Conservation (phyloP, 73 alveolate genomes). For the Symbiodinium pilosum region DNA sequence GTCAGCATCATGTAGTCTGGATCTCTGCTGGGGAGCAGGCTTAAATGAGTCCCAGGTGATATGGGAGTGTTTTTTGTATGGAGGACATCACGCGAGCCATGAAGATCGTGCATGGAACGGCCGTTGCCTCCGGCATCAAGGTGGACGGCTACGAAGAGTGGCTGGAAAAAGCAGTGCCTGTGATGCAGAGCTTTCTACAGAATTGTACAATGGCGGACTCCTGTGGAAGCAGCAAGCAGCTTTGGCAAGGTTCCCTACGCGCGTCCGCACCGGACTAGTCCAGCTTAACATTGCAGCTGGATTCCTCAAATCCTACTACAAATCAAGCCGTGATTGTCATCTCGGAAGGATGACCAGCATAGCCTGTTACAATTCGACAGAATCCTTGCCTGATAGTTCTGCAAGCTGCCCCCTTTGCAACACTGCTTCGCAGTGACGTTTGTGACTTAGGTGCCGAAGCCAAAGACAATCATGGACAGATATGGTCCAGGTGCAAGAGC, state of each 20-base stretch:
- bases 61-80: too few species aligned
- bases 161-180: conserved; percentile 36
- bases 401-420: too few species aligned
- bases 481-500: conserved; percentile 43
- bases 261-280: too few species aligned
- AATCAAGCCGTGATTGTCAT: too few species aligned
- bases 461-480: conserved; percentile 91
- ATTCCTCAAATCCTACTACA: too few species aligned
- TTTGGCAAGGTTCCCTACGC: too few species aligned
- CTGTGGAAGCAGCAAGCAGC: background rate
- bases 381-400: too few species aligned
- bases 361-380: too few species aligned
- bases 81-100: conserved; percentile 83
- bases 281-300: too few species aligned
- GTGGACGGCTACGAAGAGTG: conserved; percentile 90
- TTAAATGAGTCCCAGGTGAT: too few species aligned
- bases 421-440: too few species aligned
- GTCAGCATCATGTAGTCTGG: background rate
- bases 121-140: conserved; percentile 88
- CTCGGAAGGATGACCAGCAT: too few species aligned
- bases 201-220: background rate
- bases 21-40: background rate
- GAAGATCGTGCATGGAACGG: conserved; percentile 85
- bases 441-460: conserved; percentile 90
- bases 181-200: background rate